Evolutionary conservation across 768 basidiomycete species (phyloP), one percentile per base, ranked within the genome.

Genomic region (Pleurotus platypus): DNA sequence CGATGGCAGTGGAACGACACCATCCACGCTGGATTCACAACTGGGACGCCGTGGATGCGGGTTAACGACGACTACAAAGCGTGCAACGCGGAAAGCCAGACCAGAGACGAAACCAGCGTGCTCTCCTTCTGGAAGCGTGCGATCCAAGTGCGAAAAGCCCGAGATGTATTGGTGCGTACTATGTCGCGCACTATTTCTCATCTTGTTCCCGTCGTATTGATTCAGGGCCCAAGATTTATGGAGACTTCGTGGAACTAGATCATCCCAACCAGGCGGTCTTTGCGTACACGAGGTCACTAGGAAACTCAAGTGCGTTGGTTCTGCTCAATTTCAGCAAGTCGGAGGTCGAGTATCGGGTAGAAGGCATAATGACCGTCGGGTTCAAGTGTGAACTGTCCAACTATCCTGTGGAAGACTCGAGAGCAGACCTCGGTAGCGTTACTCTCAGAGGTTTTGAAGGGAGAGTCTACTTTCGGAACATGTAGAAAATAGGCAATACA

Each of bases 1-100:
- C 50, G 16, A 38, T 22, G 35, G 13, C 54, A 88, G 85, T 90
- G 88, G 87, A 73, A 85, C 59, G 55, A 71, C 7, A 67, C 73
- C 3, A 24, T 68, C 6, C 75, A 89, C 56, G 85, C 78, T 0
- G 88, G 89, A 0, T 90, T 90, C 67, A 84, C 85, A 11, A 74
- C 78, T 0, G 83, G 80, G 2, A 77, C 67, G 2, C 87, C 89
- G 0, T 91, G 87, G 88, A 90, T 90, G 86, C 75, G 85, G 22
- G 80, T 86, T 5, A 85, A 88, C 62, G 85, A 87, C 39, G 86
- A 89, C 62, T 87, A 82, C 64, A 56, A 60, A n/a, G 58, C 60
- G 0, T 87, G 84, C 78, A 90, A 89, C 61, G 85, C 74, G 13
- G 73, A 62, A 1, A 67, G 64, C 11, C 82, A 89, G 67, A 40